Conservation (phyloP, 139 green algal species). For the Tetratostichococcus sp. region DNA sequence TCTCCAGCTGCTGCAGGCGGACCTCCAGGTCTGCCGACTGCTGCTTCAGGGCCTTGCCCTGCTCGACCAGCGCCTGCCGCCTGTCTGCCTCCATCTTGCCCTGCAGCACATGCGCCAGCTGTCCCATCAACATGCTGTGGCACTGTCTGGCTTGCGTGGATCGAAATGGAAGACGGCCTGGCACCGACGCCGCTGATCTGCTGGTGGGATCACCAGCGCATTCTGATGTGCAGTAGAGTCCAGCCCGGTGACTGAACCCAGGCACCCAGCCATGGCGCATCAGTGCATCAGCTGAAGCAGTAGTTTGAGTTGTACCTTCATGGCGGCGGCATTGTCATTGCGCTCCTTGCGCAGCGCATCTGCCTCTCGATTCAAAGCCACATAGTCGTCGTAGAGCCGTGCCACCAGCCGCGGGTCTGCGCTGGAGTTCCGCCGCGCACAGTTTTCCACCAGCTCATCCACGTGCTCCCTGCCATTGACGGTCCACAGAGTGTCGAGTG, state of each 20-base stretch:
- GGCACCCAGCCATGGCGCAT: background rate
- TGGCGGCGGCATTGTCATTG: conserved; percentile 82
- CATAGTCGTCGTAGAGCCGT: conserved; percentile 81
- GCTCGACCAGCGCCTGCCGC: conserved; percentile 66
- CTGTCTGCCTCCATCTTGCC: conserved; percentile 79
- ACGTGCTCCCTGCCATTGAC: conserved; percentile 17
- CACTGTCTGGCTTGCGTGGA: too few relatives aligned
- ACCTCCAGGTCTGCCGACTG: conserved; percentile 72
- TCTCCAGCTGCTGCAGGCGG: conserved; percentile 51
- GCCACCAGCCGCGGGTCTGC: conserved; percentile 72
- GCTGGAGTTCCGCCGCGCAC: conserved; percentile 48
- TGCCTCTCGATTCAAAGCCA: conserved; percentile 42
- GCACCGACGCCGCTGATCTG: too few relatives aligned
- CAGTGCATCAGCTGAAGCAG: too few relatives aligned
- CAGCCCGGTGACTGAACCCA: too few relatives aligned
- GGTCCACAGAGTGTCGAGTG: too few relatives aligned
- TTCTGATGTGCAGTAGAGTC: too few relatives aligned
- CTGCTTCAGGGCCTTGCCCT: conserved; percentile 89
- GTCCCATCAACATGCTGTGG: too few relatives aligned
- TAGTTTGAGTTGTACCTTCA: too few relatives aligned
- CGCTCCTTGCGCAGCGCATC: conserved; percentile 68
- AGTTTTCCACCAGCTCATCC: conserved; percentile 68
- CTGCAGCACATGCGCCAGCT: conserved; percentile 48
- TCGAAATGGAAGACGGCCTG: too few relatives aligned
- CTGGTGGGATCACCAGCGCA: too few relatives aligned